Percentiles rank a stretch among this genome's conserved stretches.
These are phyloP conservation scores for Ceratocystis lukuohia DNA, from an alignment of 2,329 filamentous ascomycete genomes.

Conservation along the genomic window DNA sequence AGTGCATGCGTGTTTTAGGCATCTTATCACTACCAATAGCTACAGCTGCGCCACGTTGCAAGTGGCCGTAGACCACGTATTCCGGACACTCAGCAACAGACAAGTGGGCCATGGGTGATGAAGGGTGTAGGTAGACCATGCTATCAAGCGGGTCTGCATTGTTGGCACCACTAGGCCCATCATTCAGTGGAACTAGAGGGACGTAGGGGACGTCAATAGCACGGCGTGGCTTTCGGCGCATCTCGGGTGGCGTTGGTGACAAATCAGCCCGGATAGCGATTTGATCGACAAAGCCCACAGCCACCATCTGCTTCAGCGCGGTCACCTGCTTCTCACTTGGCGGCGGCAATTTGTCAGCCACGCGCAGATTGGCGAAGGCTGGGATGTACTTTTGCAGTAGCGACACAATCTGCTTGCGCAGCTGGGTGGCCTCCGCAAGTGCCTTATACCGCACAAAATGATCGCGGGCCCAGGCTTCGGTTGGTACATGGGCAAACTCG, in stretches of 20 bases:
- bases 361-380: constrained; percentile 43
- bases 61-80: constrained; percentile 75
- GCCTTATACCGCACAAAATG: constrained; percentile 83
- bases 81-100: constrained; percentile 63
- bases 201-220: constrained; percentile 87
- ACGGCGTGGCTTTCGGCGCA: constrained; percentile 43
- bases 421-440: constrained; percentile 71
- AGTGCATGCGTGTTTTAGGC: constrained; percentile 73
- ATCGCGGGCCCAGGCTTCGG: constrained; percentile 60
- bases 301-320: constrained; percentile 78
- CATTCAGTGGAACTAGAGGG: constrained; percentile 59
- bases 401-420: constrained; percentile 69
- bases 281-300: constrained; percentile 86
- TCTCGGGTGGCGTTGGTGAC: constrained; percentile 56
- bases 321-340: constrained; percentile 57
- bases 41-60: constrained; percentile 53
- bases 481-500: constrained; percentile 64
- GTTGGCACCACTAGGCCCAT: constrained; percentile 20
- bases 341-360: constrained; percentile 42
- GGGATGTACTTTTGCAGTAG: constrained; percentile 48
- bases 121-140: constrained; percentile 77
- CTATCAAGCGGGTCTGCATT: constrained; percentile 24
- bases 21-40: constrained; percentile 34
- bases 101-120: constrained; percentile 62
- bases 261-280: constrained; percentile 83